phyloP scores from a whole-genome alignment of 805 yeast genomes.

The Metschnikowia colocasiae region DNA sequence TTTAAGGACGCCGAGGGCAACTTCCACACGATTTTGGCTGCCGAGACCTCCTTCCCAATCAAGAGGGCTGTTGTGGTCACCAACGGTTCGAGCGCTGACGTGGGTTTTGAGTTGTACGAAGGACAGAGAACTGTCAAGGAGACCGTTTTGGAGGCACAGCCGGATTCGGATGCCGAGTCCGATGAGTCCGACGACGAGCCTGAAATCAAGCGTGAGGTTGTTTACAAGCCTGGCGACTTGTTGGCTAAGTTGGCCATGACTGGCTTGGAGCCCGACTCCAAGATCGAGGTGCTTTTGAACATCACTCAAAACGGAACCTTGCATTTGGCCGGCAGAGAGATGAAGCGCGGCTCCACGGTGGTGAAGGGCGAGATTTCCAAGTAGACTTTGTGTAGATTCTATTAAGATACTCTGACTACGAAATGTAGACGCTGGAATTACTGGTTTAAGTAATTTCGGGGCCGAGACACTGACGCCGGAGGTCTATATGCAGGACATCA shows the following conservation, averaged over 20 bases:
- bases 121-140: conserved; percentile 83
- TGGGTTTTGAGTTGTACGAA: conserved; percentile 71
- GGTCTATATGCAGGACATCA: too few relatives aligned
- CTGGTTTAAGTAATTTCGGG: too few relatives aligned
- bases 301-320: conserved; percentile 63
- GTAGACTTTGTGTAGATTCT: neutral
- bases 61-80: conserved; percentile 67
- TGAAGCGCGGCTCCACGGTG: conserved; percentile 53
- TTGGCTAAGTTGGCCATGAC: conserved; percentile 76
- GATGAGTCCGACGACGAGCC: conserved; percentile 80
- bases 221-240: conserved; percentile 65
- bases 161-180: conserved; percentile 41
- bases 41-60: conserved; percentile 88
- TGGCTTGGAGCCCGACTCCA: conserved; percentile 59
- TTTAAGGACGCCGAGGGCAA: conserved; percentile 67
- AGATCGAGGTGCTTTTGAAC: conserved; percentile 66
- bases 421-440: too few relatives aligned
- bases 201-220: conserved; percentile 73
- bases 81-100: conserved; percentile 55
- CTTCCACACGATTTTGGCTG: conserved; percentile 68
- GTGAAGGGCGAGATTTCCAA: conserved; percentile 50
- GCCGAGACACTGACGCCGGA: too few relatives aligned
- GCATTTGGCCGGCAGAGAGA: conserved; percentile 64
- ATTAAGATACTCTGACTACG: too few relatives aligned
- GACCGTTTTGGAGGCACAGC: conserved; percentile 69